A percentile compares a stretch with the other conserved stretches of the same genome.
Conservation (phyloP, 345 rosid genomes). For the Crucihimalaya himalaica region DNA sequence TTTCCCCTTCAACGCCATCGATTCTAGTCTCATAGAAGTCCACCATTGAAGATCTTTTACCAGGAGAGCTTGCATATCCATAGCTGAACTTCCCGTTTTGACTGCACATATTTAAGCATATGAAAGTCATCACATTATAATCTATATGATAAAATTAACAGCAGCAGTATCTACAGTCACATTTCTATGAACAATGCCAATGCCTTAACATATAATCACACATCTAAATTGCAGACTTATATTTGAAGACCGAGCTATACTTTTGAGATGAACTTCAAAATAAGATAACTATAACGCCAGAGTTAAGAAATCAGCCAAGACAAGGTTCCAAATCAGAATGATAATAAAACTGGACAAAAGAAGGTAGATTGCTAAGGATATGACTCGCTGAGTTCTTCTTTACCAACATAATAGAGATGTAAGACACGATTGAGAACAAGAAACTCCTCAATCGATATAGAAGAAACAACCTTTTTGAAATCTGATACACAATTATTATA, state of each 20-base stretch:
- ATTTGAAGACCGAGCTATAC: neutral
- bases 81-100: constrained; percentile 95
- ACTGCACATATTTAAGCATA: constrained; percentile 44
- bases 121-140: neutral
- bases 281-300: neutral
- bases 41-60: constrained; percentile 98
- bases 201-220: constrained; percentile 5
- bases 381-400: neutral
- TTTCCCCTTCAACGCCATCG: constrained; percentile 88
- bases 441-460: neutral
- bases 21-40: constrained; percentile 96
- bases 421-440: neutral
- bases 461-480: no score
- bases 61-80: constrained; percentile 97
- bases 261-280: no score
- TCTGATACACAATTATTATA: no score
- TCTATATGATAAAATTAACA: neutral
- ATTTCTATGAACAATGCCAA: neutral
- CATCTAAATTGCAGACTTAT: constrained; percentile 1
- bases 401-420: neutral
- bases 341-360: neutral
- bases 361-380: neutral
- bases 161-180: neutral
- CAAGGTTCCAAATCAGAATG: neutral
- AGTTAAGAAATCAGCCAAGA: neutral